phyloP scores from a whole-genome alignment of 169 alveolate species.

The Amoebophrya sp. region DNA sequence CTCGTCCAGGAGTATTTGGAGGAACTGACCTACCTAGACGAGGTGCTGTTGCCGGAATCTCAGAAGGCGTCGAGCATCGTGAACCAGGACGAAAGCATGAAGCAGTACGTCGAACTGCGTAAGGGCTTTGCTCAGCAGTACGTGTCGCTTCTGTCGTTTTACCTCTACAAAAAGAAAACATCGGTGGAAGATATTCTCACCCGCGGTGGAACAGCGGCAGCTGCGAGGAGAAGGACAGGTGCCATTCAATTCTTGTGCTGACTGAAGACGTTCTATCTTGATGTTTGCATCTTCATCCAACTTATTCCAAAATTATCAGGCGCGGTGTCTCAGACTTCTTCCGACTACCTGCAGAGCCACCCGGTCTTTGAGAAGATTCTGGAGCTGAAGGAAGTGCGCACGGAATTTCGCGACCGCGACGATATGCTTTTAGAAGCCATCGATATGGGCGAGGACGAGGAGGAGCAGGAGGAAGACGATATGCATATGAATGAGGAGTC shows the following conservation, averaged over 20 bases:
- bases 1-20: neutral
- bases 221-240: neutral
- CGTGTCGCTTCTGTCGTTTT: neutral
- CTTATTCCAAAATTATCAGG: too few relatives aligned
- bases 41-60: neutral
- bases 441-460: neutral
- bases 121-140: neutral
- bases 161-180: neutral
- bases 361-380: neutral
- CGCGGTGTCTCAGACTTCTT: too few relatives aligned
- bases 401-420: neutral
- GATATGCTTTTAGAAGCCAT: neutral
- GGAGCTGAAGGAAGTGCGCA: neutral
- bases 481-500: too few relatives aligned
- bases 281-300: too few relatives aligned
- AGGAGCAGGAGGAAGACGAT: too few relatives aligned
- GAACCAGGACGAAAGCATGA: neutral
- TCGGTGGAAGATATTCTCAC: too few relatives aligned
- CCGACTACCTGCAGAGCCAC: too few relatives aligned
- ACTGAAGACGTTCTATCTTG: neutral
- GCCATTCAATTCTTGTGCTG: neutral
- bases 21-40: neutral
- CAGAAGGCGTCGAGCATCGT: neutral
- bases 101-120: neutral
- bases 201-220: neutral